Percentiles rank a stretch among this genome's conserved stretches.
Evolutionary conservation across 2,329 filamentous ascomycete species (phyloP).

Genomic region (Alternaria dauci): DNA sequence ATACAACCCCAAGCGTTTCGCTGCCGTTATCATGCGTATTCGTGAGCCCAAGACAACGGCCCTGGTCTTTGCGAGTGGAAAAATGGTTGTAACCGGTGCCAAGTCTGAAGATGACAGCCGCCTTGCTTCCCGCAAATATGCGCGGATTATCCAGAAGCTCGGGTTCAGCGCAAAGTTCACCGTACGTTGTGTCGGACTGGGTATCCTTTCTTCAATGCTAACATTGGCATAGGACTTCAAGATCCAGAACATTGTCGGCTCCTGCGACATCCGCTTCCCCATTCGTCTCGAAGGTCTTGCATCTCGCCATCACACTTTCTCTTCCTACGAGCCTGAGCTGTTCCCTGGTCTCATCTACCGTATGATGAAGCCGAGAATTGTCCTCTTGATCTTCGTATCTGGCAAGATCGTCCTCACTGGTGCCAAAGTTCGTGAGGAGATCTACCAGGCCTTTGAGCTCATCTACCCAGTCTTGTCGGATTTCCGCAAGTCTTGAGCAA

Average conservation of each 20-base stretch:
- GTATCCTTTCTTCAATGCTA: conserved; percentile 25
- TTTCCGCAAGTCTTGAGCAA: conserved; percentile 67
- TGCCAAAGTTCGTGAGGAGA: conserved; percentile 97
- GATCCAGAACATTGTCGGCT: conserved; percentile 95
- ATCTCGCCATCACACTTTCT: conserved; percentile 95
- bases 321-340: conserved; percentile 94
- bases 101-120: conserved; percentile 99
- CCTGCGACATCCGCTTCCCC: conserved; percentile 99
- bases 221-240: conserved; percentile 76
- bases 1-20: conserved; percentile 99
- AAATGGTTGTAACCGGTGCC: conserved; percentile 99
- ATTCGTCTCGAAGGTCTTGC: conserved; percentile 96
- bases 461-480: conserved; percentile 55
- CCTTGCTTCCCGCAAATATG: conserved; percentile 95
- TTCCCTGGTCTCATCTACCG: conserved; percentile 99
- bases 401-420: conserved; percentile 98
- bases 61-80: conserved; percentile 96
- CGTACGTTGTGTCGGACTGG: conserved; percentile 34
- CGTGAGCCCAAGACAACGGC: conserved; percentile 98
- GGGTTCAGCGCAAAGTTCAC: conserved; percentile 99
- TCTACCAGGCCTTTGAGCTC: conserved; percentile 60
- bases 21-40: conserved; percentile 99
- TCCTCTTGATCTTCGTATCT: conserved; percentile 95
- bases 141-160: conserved; percentile 99
- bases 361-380: conserved; percentile 99